These are phyloP conservation scores for Crithidia bombi DNA, from an alignment of 208 protist genomes.

Conservation along the genomic window DNA sequence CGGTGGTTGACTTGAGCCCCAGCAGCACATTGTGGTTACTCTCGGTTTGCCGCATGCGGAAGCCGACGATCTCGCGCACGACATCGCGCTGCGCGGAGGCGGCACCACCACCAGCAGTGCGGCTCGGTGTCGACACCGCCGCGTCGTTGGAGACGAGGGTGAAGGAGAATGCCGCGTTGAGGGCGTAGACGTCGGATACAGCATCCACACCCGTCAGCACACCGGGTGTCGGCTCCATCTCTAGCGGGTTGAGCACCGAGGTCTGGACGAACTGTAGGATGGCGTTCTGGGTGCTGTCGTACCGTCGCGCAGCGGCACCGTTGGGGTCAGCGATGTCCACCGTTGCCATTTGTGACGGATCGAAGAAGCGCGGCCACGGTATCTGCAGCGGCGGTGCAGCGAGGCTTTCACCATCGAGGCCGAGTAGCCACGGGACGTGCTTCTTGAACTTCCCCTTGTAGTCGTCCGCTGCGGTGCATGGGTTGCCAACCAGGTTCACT, in stretches of 20 bases:
- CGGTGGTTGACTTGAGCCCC: constrained; percentile 59
- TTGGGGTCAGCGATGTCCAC: constrained; percentile 26
- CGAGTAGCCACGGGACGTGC: constrained; percentile 68
- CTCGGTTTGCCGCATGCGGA: constrained; percentile 81
- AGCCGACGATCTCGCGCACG: constrained; percentile 77
- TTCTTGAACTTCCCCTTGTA: constrained; percentile 68
- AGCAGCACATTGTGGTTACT: constrained; percentile 85
- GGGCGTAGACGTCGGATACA: constrained; percentile 76
- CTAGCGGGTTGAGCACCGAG: constrained; percentile 56
- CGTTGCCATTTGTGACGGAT: constrained; percentile 12
- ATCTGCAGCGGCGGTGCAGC: constrained; percentile 57
- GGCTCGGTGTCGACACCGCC: constrained; percentile 56
- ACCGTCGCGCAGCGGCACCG: constrained; percentile 9
- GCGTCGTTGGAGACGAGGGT: constrained; percentile 67
- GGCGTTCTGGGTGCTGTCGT: constrained; percentile 46
- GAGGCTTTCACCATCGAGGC: constrained; percentile 64
- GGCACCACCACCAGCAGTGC: constrained; percentile 35
- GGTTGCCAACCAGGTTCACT: constrained; percentile 74
- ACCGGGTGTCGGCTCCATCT: constrained; percentile 38
- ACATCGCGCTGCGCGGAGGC: constrained; percentile 50
- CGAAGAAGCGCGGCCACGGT: constrained; percentile 78
- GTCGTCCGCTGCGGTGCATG: constrained; percentile 46
- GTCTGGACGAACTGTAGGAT: constrained; percentile 78
- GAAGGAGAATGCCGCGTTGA: constrained; percentile 64
- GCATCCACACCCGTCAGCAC: constrained; percentile 62